A percentile compares a stretch with the other conserved stretches of the same genome.
These are phyloP conservation scores for Chondrus crispus DNA, from an alignment of 23 red algal genomes.

Conservation along the genomic window DNA sequence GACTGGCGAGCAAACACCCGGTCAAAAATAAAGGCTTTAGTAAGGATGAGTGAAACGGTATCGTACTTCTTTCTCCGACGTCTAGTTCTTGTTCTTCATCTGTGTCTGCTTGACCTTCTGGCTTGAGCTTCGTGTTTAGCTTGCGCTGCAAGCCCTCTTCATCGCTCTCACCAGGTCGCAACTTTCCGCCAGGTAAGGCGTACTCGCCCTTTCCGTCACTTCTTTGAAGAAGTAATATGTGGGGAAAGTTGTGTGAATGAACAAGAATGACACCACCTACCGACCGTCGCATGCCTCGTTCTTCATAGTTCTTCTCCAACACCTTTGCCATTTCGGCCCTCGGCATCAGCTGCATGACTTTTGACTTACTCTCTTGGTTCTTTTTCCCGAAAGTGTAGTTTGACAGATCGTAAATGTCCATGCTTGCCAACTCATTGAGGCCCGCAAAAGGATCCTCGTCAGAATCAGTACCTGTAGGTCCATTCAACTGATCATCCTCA, in stretches of 20 bases:
- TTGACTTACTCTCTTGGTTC: conserved; percentile 26
- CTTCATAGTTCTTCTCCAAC: conserved; percentile 14
- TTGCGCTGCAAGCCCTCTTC: conserved; percentile 72
- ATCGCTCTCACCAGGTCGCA: conserved; percentile 83
- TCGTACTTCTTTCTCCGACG: conserved; percentile 61
- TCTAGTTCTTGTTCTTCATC: conserved; percentile 21
- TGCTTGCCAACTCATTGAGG: conserved; percentile 9
- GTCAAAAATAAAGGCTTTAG: not conserved
- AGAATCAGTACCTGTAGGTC: not conserved
- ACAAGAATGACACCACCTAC: conserved; percentile 80
- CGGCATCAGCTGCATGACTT: not conserved
- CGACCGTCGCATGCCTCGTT: conserved; percentile 66
- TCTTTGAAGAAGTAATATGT: conserved; percentile 81
- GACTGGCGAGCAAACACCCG: not conserved
- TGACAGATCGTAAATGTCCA: conserved; percentile 63
- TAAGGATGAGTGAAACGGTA: not conserved
- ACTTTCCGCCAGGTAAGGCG: conserved; percentile 67
- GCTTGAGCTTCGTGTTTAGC: conserved; percentile 46
- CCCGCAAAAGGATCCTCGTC: conserved; percentile 26
- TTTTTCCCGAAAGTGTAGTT: conserved; percentile 84
- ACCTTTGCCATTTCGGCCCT: not conserved
- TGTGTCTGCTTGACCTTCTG: not conserved
- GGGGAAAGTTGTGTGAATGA: conserved; percentile 65
- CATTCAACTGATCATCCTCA: too few species aligned
- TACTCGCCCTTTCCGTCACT: conserved; percentile 43